phyloP scores from a whole-genome alignment of 805 yeast species.

The Candida anglica region DNA sequence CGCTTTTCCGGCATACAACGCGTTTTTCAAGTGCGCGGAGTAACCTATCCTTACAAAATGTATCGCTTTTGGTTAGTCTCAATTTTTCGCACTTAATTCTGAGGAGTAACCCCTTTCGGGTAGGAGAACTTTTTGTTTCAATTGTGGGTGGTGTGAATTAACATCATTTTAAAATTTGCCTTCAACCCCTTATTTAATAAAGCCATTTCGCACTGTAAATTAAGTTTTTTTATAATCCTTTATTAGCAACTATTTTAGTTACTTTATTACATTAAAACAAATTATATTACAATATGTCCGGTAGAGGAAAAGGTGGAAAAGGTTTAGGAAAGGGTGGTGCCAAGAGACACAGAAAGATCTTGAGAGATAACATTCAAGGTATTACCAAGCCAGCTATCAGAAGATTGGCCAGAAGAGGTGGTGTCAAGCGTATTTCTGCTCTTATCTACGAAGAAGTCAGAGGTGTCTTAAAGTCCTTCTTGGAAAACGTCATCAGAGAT shows the following conservation, averaged over 20 bases:
- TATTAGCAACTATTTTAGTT: not conserved
- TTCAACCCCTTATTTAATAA: slow-evolving; percentile 4
- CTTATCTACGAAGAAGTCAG: slow-evolving; percentile 98
- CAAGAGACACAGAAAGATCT: slow-evolving; percentile 99
- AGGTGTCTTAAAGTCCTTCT: slow-evolving; percentile 91
- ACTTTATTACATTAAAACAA: not conserved
- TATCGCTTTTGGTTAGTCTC: slow-evolving; percentile 5
- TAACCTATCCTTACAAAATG: slow-evolving; percentile 5
- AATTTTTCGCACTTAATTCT: slow-evolving; percentile 3
- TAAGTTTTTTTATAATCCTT: not conserved
- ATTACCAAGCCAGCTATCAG: slow-evolving; percentile 99
- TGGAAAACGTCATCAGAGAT: slow-evolving; percentile 96
- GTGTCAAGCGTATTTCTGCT: slow-evolving; percentile 99
- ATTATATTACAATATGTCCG: slow-evolving; percentile 65
- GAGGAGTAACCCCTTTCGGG: no score
- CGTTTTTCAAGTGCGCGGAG: not conserved
- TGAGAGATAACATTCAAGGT: slow-evolving; percentile 99
- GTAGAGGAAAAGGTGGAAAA: slow-evolving; percentile 99
- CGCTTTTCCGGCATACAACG: slow-evolving; percentile 4
- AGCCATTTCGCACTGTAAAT: not conserved
- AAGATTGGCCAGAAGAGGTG: slow-evolving; percentile 99
- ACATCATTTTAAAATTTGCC: not conserved
- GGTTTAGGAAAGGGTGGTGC: slow-evolving; percentile 99
- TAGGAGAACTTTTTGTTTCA: not conserved
- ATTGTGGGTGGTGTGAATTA: no score